These are phyloP conservation scores for Debaryomyces castellii DNA, from an alignment of 805 yeast species.

Conservation along the genomic window DNA sequence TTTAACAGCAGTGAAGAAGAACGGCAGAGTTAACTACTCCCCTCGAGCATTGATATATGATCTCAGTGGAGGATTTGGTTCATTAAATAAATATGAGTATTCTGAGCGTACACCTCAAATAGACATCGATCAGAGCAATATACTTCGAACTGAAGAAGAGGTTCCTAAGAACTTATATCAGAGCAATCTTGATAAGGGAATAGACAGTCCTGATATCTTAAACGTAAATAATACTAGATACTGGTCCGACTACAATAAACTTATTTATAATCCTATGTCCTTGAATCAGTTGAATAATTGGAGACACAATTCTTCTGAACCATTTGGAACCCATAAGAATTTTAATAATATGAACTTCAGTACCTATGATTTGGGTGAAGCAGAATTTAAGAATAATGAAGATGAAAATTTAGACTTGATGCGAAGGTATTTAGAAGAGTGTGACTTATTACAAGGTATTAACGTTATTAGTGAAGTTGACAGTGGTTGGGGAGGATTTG, in stretches of 20 bases:
- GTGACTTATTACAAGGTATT: conserved; percentile 74
- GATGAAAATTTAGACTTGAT: conserved; percentile 50
- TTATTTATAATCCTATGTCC: conserved; percentile 63
- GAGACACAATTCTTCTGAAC: conserved; percentile 35
- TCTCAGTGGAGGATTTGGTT: conserved; percentile 71
- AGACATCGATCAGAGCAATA: conserved; percentile 11
- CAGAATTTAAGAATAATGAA: conserved; percentile 48
- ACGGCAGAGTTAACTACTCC: conserved; percentile 50
- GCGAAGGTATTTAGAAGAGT: conserved; percentile 65
- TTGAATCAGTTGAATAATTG: conserved; percentile 58
- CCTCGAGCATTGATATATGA: conserved; percentile 89
- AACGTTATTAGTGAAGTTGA: conserved; percentile 71
- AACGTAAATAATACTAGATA: conserved; percentile 45
- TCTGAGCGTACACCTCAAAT: conserved; percentile 15
- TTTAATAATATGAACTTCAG: conserved; percentile 42
- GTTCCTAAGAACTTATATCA: conserved; percentile 62
- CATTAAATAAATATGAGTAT: conserved; percentile 57
- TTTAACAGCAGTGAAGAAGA: conserved; percentile 15
- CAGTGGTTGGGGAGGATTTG: conserved; percentile 82
- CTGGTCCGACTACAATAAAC: conserved; percentile 80
- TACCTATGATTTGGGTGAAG: conserved; percentile 54
- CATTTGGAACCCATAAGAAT: conserved; percentile 22
- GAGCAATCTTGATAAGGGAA: conserved; percentile 53
- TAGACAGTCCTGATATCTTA: conserved; percentile 26
- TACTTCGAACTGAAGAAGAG: conserved; percentile 31